These are phyloP conservation scores for Epipyxis sp. DNA, from an alignment of 108 stramenopile genomes.

Conservation along the genomic window DNA sequence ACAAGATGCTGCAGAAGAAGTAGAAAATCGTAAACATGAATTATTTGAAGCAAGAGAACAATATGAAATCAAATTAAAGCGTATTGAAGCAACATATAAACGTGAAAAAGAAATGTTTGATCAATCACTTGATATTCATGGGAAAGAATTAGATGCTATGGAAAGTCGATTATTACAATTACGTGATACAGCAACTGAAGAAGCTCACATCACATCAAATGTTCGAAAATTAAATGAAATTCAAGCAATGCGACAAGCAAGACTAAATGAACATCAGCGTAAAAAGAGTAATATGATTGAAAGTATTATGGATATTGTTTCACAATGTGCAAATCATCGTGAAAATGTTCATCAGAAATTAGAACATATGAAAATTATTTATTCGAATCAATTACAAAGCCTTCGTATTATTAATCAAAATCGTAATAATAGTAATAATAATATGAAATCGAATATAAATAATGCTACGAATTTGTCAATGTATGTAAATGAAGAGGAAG, in stretches of 20 bases:
- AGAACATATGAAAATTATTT: neutral
- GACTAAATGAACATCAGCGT: neutral
- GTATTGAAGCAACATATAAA: neutral
- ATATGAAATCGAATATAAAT: too few species aligned
- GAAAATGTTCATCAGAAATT: slow-evolving; percentile 6
- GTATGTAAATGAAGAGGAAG: too few species aligned
- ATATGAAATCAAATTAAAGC: neutral
- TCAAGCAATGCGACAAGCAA: neutral
- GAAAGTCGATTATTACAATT: neutral
- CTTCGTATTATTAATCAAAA: too few species aligned
- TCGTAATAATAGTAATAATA: too few species aligned
- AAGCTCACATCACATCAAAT: neutral
- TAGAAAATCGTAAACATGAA: neutral
- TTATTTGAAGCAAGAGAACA: neutral
- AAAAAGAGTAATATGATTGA: slow-evolving; percentile 9
- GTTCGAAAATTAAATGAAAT: neutral
- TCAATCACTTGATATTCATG: neutral
- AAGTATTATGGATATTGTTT: neutral
- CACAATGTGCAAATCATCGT: neutral
- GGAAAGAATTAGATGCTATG: slow-evolving; percentile 15
- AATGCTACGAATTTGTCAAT: too few species aligned
- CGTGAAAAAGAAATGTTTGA: slow-evolving; percentile 27
- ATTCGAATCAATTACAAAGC: neutral
- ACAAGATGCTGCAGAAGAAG: slow-evolving; percentile 16
- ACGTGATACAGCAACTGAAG: slow-evolving; percentile 13